Evolutionary conservation across 768 basidiomycete genomes (phyloP).

Genomic region (Tricholoma matsutake): DNA sequence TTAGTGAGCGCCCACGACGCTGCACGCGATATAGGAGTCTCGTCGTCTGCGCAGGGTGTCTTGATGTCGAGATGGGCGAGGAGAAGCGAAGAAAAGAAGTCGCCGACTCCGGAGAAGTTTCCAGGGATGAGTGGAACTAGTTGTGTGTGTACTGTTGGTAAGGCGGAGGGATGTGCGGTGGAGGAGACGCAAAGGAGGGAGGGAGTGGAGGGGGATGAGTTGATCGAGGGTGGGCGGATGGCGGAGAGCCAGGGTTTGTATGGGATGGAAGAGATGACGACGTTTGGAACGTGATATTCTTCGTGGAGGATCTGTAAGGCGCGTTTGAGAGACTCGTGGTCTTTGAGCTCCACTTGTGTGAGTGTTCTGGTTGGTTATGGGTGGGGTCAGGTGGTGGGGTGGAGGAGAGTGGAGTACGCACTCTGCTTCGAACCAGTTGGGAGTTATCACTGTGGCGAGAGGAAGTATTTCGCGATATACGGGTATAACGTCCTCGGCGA

Average conservation of each 20-base stretch:
- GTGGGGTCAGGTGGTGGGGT: conserved; percentile 23
- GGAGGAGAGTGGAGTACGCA: conserved; percentile 35
- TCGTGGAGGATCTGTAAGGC: conserved; percentile 76
- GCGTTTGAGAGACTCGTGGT: conserved; percentile 58
- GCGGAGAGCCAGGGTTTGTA: conserved; percentile 57
- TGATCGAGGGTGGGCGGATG: conserved; percentile 46
- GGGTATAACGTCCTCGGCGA: conserved; percentile 82
- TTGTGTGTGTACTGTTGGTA: conserved; percentile 55
- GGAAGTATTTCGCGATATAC: conserved; percentile 78
- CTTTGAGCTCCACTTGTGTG: conserved; percentile 68
- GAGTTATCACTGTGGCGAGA: conserved; percentile 92
- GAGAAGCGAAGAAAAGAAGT: conserved; percentile 92
- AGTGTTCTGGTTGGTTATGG: conserved; percentile 52
- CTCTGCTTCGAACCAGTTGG: conserved; percentile 99
- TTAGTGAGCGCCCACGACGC: conserved; percentile 67
- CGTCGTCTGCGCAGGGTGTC: neutral
- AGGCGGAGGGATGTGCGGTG: conserved; percentile 31
- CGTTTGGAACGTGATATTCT: conserved; percentile 74
- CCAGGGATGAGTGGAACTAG: conserved; percentile 78
- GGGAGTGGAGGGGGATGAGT: conserved; percentile 34
- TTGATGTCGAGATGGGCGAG: conserved; percentile 67
- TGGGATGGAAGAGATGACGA: conserved; percentile 91
- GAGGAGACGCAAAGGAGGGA: conserved; percentile 84
- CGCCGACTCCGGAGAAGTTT: conserved; percentile 96
- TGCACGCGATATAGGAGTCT: conserved; percentile 52